Base-by-base conservation (phyloP, 2,329 filamentous ascomycete genomes). In the Coniella vitis region DNA sequence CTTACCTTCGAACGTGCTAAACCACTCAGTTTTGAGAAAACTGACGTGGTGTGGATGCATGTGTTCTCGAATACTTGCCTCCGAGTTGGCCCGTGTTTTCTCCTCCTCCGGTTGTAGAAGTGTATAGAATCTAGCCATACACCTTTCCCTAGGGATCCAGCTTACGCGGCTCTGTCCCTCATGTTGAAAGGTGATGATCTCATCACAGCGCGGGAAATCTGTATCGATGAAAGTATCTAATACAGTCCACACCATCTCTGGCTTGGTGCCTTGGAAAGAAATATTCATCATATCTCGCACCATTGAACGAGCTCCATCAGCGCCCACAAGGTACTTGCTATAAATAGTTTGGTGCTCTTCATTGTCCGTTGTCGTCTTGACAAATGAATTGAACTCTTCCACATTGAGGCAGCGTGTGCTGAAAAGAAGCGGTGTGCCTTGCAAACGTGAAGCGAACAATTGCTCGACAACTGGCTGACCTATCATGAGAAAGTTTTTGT, bases 401-500 rank as follows among this genome's bases (percentile, higher is more conserved):
- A 38, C 21, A 13, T 17, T 13, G 10, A 38, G 10, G n/a, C 36
- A 38, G 17, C 36, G 36, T 20, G 36, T 38, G 4, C 21, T 20
- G 10, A 38, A 38, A 16, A 38, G 36, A 4, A 38, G 2, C 17
- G 13, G 36, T 7, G 36, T 38, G 19, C 17, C 17, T 20, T 38
- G 60, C 7, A 62, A 60, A n/a, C 35, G 19, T 1, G 52, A 53
- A n/a, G 60, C 55, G n/a, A 75, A 59, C 1, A 65, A 58, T 4
- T 60, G 56, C 54, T 75, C 72, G 0, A 75, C 63, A 9, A 67
- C 67, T 0, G 72, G 68, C 52, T 75, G 72, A 4, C 72, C 71
- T 44, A 75, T 68, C 71, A 75, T 74, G 38, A 75, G 62, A 19
- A 75, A 74, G 53, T 73, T 73, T 53, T 67, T 72, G 56, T 72